Conservation (phyloP, 2,329 filamentous ascomycete genomes). For the Eutypella sp. region DNA sequence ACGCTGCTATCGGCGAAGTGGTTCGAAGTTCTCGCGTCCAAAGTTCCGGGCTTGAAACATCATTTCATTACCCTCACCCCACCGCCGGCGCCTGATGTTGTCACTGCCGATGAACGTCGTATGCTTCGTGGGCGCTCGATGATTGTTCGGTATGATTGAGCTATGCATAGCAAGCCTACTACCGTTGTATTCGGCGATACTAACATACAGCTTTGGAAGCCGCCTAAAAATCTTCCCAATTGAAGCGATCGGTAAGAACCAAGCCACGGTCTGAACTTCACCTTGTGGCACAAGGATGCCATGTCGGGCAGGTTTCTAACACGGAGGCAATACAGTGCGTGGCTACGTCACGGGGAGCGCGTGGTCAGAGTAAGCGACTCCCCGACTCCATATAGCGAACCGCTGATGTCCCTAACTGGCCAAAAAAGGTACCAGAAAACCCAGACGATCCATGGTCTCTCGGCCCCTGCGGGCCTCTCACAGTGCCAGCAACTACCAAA, state of each 20-base stretch:
- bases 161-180: background rate
- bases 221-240: constrained; percentile 67
- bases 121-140: constrained; percentile 7
- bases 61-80: constrained; percentile 45
- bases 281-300: background rate
- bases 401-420: no score
- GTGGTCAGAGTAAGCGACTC: constrained; percentile 68
- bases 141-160: constrained; percentile 4
- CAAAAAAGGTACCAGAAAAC: background rate
- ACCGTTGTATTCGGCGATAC: background rate
- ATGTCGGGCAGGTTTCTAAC: constrained; percentile 1
- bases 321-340: constrained; percentile 49
- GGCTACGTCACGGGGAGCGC: constrained; percentile 86
- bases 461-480: constrained; percentile 60
- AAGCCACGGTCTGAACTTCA: background rate
- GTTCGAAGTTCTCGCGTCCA: constrained; percentile 44
- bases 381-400: background rate
- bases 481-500: constrained; percentile 66
- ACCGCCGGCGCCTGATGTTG: constrained; percentile 21
- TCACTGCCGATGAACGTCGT: constrained; percentile 1
- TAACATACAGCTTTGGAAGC: background rate
- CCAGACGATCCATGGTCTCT: constrained; percentile 73
- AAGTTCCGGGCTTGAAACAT: constrained; percentile 43
- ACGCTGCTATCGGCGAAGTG: constrained; percentile 45
- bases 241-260: constrained; percentile 56